Percentiles rank a stretch among this genome's conserved stretches.
These are phyloP conservation scores for Didymella pinodella DNA, from an alignment of 2,329 filamentous ascomycete species.

Conservation along the genomic window DNA sequence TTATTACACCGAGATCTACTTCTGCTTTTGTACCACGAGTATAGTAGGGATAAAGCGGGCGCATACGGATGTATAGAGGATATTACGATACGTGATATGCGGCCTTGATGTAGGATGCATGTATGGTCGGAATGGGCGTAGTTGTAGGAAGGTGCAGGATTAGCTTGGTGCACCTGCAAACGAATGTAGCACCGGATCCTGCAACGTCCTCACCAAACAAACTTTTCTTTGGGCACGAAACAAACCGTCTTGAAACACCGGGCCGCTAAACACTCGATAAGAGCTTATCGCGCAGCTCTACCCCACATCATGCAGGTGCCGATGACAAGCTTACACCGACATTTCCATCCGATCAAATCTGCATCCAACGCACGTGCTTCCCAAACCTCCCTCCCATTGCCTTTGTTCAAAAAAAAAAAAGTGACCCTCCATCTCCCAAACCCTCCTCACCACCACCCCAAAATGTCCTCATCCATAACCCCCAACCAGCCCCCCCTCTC, in stretches of 20 bases:
- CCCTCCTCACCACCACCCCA: background rate
- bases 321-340: conserved; percentile 14
- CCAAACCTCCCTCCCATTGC: background rate
- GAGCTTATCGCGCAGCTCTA: conserved; percentile 4
- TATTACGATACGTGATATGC: conserved; percentile 7
- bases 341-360: background rate
- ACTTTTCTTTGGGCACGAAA: background rate
- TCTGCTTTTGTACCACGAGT: conserved; percentile 13
- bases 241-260: background rate
- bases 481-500: conserved; percentile 3
- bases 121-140: conserved; percentile 3
- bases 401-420: no score
- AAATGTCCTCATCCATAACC: conserved; percentile 4
- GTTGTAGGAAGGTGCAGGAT: conserved; percentile 2
- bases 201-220: no score
- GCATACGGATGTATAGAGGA: conserved; percentile 14
- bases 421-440: background rate
- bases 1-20: conserved; percentile 9
- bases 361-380: conserved; percentile 9
- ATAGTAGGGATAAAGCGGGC: conserved; percentile 13
- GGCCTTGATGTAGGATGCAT: conserved; percentile 3
- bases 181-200: conserved; percentile 3
- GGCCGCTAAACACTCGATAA: conserved; percentile 1
- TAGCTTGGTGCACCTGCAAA: conserved; percentile 6
- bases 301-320: conserved; percentile 9